Base-by-base conservation (phyloP, 257 asterid species). In the Lycium barbarum region DNA sequence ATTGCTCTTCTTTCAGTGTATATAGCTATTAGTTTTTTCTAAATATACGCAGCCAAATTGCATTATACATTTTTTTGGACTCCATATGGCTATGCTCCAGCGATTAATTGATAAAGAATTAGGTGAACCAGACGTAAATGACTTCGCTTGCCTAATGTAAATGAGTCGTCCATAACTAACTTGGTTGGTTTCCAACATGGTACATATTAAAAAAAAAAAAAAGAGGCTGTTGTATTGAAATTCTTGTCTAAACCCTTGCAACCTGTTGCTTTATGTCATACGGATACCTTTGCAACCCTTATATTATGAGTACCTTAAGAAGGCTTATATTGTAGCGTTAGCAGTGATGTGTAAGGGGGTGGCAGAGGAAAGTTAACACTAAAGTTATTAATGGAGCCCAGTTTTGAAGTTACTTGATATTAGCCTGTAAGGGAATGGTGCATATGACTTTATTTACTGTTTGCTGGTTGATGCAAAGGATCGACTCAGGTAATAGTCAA, bases 311-410 rank as follows among this genome's bases (percentile, higher is more conserved):
- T 49, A 74, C 61, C 81, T 49, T 74, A 49, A 74, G 62, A 49
- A 47, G 10, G 1, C 38, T 54, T 20, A 12, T 17, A 22, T 74
- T 12, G 61, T 74, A 49, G 20, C 59, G 47, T 6, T 7, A 73
- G 61, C 59, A 73, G 40, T 22, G 18, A 72, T 72, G 9, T 49
- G 47, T 22, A 22, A 26, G 90, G 18, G 62, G 45, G 22, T 13
- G 22, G 13, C 45, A 12, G n/a, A 22, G 81, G 40, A 26, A 36
- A 68, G 51, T 11, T 12, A 22, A 4, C 81, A 22, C 62, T 26
- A 26, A 26, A 72, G 58, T 73, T 51, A 3, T 13, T 20, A 49
- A 51, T 51, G 62, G 9, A 76, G 47, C 63, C 14, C 18, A 26
- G 47, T 26, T 20, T 33, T 45, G 22, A 51, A 76, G 81, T 22